Evolutionary conservation across 129 eudicot species (phyloP).

Genomic region (Kitagawia praeruptora): DNA sequence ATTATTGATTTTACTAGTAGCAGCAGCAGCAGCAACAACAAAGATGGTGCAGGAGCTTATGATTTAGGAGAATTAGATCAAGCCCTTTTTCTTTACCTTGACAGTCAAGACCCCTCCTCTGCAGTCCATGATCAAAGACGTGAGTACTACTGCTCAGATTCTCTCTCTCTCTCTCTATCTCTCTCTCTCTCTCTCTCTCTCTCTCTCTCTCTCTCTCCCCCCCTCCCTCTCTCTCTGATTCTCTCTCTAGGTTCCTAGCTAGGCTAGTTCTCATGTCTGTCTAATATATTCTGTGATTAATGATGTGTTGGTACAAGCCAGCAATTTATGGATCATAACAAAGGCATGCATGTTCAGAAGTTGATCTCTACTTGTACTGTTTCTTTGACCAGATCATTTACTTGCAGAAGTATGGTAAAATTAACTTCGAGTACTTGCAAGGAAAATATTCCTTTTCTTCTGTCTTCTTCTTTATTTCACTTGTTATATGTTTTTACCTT

Average conservation of each 20-base stretch:
- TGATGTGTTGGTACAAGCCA: conserved; percentile 5
- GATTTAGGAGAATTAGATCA: conserved; percentile 95
- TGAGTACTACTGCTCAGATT: conserved; percentile 25
- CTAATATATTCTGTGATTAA: conserved; percentile 4
- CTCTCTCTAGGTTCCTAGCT: not conserved
- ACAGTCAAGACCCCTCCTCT: conserved; percentile 56
- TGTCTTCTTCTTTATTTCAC: conserved; percentile 9
- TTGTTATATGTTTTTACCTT: conserved; percentile 11
- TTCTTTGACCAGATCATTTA: conserved; percentile 63
- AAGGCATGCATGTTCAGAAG: conserved; percentile 11
- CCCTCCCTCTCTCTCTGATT: not conserved
- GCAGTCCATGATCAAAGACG: conserved; percentile 70
- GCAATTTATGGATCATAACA: conserved; percentile 2
- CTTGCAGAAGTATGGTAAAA: conserved; percentile 15
- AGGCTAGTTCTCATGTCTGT: conserved; percentile 3
- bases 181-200: not conserved
- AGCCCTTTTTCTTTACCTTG: conserved; percentile 77
- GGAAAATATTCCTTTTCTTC: conserved; percentile 12
- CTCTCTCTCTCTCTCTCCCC: conserved; percentile 1
- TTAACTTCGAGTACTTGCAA: conserved; percentile 16
- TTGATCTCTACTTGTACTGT: conserved; percentile 29
- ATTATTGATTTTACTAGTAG: conserved; percentile 4
- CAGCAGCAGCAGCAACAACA: conserved; percentile 26
- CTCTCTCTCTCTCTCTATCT: not conserved
- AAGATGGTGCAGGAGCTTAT: conserved; percentile 49